Evolutionary conservation across 164 flowering plant species (phyloP), one percentile per base, ranked within the genome.

Genomic region (Umbellularia californica): DNA sequence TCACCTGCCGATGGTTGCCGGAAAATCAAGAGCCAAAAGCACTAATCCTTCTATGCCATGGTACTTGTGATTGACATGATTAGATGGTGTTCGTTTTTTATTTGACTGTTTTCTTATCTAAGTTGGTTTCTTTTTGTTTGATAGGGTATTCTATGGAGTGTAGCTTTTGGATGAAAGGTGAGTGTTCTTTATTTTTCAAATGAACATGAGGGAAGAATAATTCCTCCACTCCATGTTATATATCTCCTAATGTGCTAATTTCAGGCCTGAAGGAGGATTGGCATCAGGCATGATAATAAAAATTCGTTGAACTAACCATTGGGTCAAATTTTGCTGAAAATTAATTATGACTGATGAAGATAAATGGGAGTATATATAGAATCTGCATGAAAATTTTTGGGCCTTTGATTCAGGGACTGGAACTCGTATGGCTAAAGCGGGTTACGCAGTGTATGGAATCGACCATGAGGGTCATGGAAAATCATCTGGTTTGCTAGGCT

Each of bases 381-480:
- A 41, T 1, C 47, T 41, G 10, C 47, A 41, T 55, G 60, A 15
- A 55, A 55, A 1, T 3, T 25, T 15, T 66, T 50, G 17, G 47
- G 17, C 33, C 14, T 72, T n/a, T n/a, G 17, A 41, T 60, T 41
- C 84, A 94, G 97, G 85, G n/a, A 87, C 94, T 0, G 98, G 87
- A 69, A 82, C 50, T 3, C 74, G 95, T 69, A 88, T 95, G 0
- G 98, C 88, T 0, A 79, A 86, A 51, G 91, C 90, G 0, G 99
- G 99, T 0, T 93, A 69, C 74, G 98, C 84, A 14, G 92, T 88
- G 9, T 83, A 90, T 65, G 98, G 98, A 3, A 84, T 95, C 0
- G 98, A 95, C 74, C 90, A 90, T 28, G 86, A 83, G 75, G 97
- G 98, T 19, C 98, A 95, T 79, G 99, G 99, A 55, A 95, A 91